Evolutionary conservation across 495 filamentous ascomycete species (phyloP), one percentile per base, ranked within the genome.

Genomic region (Penicillium flavigenum): DNA sequence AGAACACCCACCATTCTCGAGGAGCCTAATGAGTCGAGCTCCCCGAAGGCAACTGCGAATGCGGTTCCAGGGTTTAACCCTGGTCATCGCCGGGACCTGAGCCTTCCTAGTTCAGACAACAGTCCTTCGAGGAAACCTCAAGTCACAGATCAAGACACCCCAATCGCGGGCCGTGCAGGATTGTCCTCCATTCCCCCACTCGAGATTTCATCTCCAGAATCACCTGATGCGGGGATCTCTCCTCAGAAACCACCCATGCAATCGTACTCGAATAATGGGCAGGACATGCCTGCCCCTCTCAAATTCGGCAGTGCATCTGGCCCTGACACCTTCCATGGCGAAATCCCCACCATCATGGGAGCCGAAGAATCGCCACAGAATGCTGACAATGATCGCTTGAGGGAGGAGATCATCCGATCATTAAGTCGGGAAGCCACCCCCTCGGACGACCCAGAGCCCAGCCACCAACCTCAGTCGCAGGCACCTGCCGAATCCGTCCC

Each of bases 331-430:
- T 65, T 63, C 31, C 64, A 57, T 16, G 57, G 66, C 22, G 58
- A 64, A 5, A 63, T 75, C 42, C 78, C 84, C 34, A 70, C 77
- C 22, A 79, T 83, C 3, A 63, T 82, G 7, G 86, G 83, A 49
- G 81, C 83, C 4, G 80, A 84, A 5, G 72, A 76, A 17, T 81
- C 78, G 1, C 70, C 79, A 12, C 77, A 86, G 47, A 80, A 90
- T 51, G 81, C 85, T 34, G 89, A 95, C 61, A 92, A 81, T 61
- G 91, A 96, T 57, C 80, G 84, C 50, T 71, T 95, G 48, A 76
- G 86, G 29, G 86, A 91, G 59, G 91, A 96, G 61, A 95, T 95
- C 34, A 88, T 92, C 26, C 83, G 82, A 36, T 88, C 84, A n/a
- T 71, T 94, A 12, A 91, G 81, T 61, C 80, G 84, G 10, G 67